These are phyloP conservation scores for Triticum timopheevii DNA, from an alignment of 176 grass and related monocot genomes.

Conservation along the genomic window DNA sequence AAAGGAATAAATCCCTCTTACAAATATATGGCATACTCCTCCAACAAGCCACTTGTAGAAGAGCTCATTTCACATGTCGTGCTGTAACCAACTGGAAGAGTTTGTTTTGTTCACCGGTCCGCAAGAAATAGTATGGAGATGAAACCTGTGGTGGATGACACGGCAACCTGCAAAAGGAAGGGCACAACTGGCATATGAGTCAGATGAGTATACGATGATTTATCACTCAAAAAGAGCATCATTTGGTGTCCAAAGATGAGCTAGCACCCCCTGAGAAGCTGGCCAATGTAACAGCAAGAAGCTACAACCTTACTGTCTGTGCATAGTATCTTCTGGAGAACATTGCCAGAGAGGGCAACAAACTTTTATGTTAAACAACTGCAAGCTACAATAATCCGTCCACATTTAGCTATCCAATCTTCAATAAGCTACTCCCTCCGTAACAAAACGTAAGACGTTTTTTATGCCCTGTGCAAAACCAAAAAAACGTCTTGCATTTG, in stretches of 20 bases:
- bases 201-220: not conserved
- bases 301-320: slow-evolving; percentile 14
- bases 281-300: slow-evolving; percentile 18
- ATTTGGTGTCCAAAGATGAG: slow-evolving; percentile 29
- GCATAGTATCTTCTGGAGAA: slow-evolving; percentile 20
- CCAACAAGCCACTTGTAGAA: slow-evolving; percentile 21
- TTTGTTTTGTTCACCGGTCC: not conserved
- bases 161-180: slow-evolving; percentile 18
- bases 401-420: slow-evolving; percentile 22
- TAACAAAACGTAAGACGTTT: too few relatives aligned
- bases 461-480: too few relatives aligned
- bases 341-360: slow-evolving; percentile 23
- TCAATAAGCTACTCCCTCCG: not conserved
- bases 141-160: not conserved
- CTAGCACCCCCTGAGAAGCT: not conserved
- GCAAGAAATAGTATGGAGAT: slow-evolving; percentile 21
- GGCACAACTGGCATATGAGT: not conserved
- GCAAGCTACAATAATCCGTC: slow-evolving; percentile 15
- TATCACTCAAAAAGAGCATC: not conserved
- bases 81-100: slow-evolving; percentile 5
- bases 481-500: too few relatives aligned
- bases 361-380: slow-evolving; percentile 19
- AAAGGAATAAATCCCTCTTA: slow-evolving; percentile 19
- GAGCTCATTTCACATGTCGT: slow-evolving; percentile 19
- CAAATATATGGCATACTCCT: slow-evolving; percentile 41